phyloP scores from a whole-genome alignment of 2,329 filamentous ascomycete genomes.

The Neopestalotiopsis sp. region DNA sequence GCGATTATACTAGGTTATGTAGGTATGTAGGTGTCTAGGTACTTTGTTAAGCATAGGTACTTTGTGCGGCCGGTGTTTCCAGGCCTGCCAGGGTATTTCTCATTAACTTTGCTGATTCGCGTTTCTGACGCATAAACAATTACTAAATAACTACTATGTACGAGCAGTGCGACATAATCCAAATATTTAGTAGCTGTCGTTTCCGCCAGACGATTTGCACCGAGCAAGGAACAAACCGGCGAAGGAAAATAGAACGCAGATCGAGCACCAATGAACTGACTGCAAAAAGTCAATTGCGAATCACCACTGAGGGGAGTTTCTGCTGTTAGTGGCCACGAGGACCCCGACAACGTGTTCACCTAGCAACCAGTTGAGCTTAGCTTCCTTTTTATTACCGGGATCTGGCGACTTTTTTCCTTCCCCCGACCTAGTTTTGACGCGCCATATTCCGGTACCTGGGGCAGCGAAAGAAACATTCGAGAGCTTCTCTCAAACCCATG shows the following conservation, averaged over 20 bases:
- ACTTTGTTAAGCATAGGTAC: not conserved
- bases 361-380: not conserved
- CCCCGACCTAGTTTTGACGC: slow-evolving; percentile 7
- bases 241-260: not conserved
- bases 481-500: slow-evolving; percentile 5
- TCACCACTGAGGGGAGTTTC: not conserved
- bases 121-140: not conserved
- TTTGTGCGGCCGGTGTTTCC: not conserved
- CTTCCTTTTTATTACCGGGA: not conserved
- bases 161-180: not conserved
- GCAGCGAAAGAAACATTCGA: not conserved
- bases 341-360: not conserved
- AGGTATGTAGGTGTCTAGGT: too few relatives aligned
- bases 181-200: not conserved
- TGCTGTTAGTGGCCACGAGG: not conserved
- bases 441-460: slow-evolving; percentile 6
- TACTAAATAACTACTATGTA: not conserved
- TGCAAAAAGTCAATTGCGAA: not conserved
- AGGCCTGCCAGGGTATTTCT: not conserved
- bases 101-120: not conserved
- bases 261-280: not conserved
- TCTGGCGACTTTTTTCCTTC: slow-evolving; percentile 5
- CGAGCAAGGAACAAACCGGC: not conserved
- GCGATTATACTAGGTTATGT: too few relatives aligned
- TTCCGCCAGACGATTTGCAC: not conserved